Evolutionary conservation across 345 rosid species (phyloP).

Genomic region (Gossypium turneri): DNA sequence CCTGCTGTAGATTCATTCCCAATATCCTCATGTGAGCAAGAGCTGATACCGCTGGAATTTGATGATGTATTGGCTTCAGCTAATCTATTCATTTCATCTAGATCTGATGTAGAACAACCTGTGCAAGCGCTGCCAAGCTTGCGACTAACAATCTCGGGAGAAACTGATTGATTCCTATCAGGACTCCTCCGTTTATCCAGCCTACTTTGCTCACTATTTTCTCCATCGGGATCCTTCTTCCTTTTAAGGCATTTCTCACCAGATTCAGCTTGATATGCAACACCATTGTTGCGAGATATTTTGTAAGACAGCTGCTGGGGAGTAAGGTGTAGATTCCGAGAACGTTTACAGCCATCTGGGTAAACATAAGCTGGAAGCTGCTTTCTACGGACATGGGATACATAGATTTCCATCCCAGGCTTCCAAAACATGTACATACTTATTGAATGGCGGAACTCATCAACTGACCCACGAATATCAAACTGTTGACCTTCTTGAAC

Average conservation of each 20-base stretch:
- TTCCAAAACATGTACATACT: conserved; percentile 59
- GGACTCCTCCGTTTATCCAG: conserved; percentile 35
- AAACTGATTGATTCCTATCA: conserved; percentile 22
- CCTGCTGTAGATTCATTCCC: conserved; percentile 35
- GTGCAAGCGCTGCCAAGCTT: conserved; percentile 10
- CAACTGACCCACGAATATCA: conserved; percentile 64
- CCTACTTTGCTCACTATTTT: conserved; percentile 19
- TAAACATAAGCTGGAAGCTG: conserved; percentile 57
- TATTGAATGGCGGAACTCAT: conserved; percentile 46
- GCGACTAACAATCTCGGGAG: conserved; percentile 30
- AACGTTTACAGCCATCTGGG: conserved; percentile 40
- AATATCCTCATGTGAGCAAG: conserved; percentile 35
- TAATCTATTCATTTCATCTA: conserved; percentile 9
- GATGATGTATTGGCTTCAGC: conserved; percentile 19
- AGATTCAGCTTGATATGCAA: conserved; percentile 24
- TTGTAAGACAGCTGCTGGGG: conserved; percentile 29
- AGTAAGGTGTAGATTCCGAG: conserved; percentile 26
- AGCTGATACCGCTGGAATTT: conserved; percentile 28
- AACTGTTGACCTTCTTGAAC: conserved; percentile 66
- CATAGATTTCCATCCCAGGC: conserved; percentile 64
- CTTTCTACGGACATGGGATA: conserved; percentile 60
- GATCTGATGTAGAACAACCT: conserved; percentile 10
- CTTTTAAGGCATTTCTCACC: conserved; percentile 39
- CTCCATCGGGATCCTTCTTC: conserved; percentile 32
- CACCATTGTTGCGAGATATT: conserved; percentile 27